Evolutionary conservation across 1,284 basidiomycete genomes (phyloP), one percentile per base, ranked within the genome.

Genomic region (Ustilago vetiveriae): DNA sequence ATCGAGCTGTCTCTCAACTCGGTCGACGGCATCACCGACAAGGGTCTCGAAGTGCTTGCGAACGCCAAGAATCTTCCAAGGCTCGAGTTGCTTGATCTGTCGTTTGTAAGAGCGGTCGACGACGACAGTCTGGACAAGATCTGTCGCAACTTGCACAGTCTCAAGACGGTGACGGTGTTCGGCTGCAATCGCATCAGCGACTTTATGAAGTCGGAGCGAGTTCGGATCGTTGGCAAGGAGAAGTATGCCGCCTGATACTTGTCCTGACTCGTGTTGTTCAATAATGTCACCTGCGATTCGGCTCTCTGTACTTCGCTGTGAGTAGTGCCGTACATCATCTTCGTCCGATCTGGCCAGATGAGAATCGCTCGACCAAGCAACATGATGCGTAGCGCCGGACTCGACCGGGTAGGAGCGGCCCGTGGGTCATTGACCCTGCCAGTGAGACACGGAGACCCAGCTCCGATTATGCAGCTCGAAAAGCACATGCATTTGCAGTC

Each of bases 71-170:
- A 62, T 16, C 53, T 65, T n/a, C 65, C 58, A 5, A 48, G 39
- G 8, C 76, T 97, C 70, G 84, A 82, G 65, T 85, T 84, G 75
- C 76, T 98, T 30, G 92, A 98, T 76, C 82, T 96, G 6, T 90
- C 93, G 1, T 98, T 92, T 87, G 94, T 94, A 69, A 84, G 95
- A 37, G 86, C 88, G 32, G 86, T 92, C 27, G 90, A 94, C 69
- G 91, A 98, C 81, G 92, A 90, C 75, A 85, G 90, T 2, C 82
- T 98, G 60, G 90, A 91, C 81, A 85, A 83, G 19, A 83, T 92
- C 74, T 80, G 92, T 16, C 37, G 53, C 6, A 58, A 64, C 10
- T 49, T 78, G n/a, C 47, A 46, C 4, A 64, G 47, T 35, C 27
- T 83, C 19, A 60, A 74, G 49, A 64, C 55, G 41, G 49, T 83